These are phyloP conservation scores for Aciculosporium take DNA, from an alignment of 2,329 filamentous ascomycete species.

Conservation along the genomic window DNA sequence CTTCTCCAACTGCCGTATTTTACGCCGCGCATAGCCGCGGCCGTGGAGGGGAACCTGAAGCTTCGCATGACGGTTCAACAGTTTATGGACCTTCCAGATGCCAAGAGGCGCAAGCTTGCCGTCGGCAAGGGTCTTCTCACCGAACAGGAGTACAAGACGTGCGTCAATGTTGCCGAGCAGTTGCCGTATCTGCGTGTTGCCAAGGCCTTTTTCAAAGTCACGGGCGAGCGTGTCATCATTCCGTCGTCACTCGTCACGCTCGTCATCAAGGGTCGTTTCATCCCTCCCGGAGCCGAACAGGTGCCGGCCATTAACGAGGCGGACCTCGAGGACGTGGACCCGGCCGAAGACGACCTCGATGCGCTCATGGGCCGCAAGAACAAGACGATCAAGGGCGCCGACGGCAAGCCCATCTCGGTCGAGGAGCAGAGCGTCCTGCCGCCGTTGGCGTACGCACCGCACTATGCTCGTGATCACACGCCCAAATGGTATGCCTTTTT, in stretches of 20 bases:
- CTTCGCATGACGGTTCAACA: constrained; percentile 66
- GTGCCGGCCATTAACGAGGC: constrained; percentile 61
- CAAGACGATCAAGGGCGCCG: constrained; percentile 47
- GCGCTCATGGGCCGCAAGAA: constrained; percentile 68
- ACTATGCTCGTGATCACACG: constrained; percentile 76
- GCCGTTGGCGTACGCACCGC: constrained; percentile 79
- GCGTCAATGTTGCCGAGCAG: constrained; percentile 65
- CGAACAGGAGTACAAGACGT: constrained; percentile 61
- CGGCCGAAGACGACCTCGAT: constrained; percentile 82
- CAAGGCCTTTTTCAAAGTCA: constrained; percentile 96
- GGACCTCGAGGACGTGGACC: constrained; percentile 82
- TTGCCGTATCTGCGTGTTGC: constrained; percentile 73
- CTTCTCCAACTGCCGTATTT: constrained; percentile 86
- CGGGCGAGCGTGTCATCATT: constrained; percentile 84
- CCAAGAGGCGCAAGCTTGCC: constrained; percentile 55
- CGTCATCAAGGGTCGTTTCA: constrained; percentile 85
- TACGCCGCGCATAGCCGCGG: constrained; percentile 49
- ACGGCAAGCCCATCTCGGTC: constrained; percentile 41
- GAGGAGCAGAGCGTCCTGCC: constrained; percentile 56
- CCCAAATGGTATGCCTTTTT: constrained; percentile 93
- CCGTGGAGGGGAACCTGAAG: constrained; percentile 62
- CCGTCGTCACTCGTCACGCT: constrained; percentile 86
- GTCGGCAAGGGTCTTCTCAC: constrained; percentile 58
- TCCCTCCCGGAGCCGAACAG: constrained; percentile 68
- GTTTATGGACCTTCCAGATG: constrained; percentile 74